Base-by-base conservation (phyloP, 345 rosid species). In the Pugionium dolabratum region DNA sequence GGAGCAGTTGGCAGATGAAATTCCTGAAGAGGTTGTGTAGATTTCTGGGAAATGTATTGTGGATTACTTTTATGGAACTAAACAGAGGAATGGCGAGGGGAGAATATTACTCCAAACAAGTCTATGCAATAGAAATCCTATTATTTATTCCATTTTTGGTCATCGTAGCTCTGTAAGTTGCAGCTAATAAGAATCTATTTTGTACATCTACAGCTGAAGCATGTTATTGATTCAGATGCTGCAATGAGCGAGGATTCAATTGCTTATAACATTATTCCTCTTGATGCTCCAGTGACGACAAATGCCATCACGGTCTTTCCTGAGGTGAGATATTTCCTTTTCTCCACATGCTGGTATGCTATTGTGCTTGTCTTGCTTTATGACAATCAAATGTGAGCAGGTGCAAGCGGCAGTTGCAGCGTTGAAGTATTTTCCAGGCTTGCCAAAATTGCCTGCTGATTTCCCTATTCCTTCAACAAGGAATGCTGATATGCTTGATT, bases 191-290 rank as follows among this genome's bases (percentile, higher is more conserved):
- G 25, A 9, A 1, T 33, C 53, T 71, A 10, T 45, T 54, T 45
- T 74, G 46, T 48, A 30, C 56, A 73, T 75, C 73, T 76, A 79
- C 96, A 93, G 97, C 80, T 94, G 71, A 86, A 79, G 66, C 82
- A 75, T 67, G 69, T 88, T 74, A 94, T 94, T 74, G 96, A 94
- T 45, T 79, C 91, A 46, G 99, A 94, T 72, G 96, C 94, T 64
- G 83, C 89, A 35, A 88, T 94, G 99, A 88, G 95, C 1, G 96
- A 94, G 66, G 99, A 90, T 65, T 76, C 90, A 56, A 74, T 90
- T 77, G 96, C 96, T 33, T 94, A 88, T 72, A 94, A 94, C 67
- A 85, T 90, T 54, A 75, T 94, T 59, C 99, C 99, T 5, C 74
- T 94, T 67, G 99, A 94, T 71, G 82, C 82, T 79, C 86, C 84